A percentile compares a stretch with the other conserved stretches of the same genome.
These are phyloP conservation scores for Colletotrichum aenigma DNA, from an alignment of 2,329 filamentous ascomycete genomes.

Conservation along the genomic window DNA sequence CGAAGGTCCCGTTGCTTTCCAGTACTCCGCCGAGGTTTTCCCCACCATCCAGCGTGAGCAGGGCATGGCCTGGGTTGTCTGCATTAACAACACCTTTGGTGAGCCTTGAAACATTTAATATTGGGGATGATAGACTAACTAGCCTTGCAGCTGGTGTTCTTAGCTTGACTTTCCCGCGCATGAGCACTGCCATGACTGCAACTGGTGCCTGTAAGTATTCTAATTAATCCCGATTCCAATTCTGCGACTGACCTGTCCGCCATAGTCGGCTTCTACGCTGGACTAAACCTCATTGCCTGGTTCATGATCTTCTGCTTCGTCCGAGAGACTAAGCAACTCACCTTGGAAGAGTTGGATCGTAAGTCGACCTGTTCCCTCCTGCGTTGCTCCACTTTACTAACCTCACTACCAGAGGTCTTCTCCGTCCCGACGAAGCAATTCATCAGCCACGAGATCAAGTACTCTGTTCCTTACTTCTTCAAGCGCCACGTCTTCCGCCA, in stretches of 20 bases:
- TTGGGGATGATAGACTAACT: accelerated
- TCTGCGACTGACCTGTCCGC: background rate
- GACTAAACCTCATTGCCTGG: conserved; percentile 55
- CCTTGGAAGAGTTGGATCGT: conserved; percentile 9
- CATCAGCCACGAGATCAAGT: conserved; percentile 33
- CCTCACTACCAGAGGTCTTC: conserved; percentile 30
- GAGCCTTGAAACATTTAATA: background rate
- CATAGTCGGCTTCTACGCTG: conserved; percentile 56
- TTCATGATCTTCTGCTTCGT: conserved; percentile 61
- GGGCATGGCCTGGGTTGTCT: conserved; percentile 56
- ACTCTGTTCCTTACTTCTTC: conserved; percentile 35
- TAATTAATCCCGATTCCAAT: background rate
- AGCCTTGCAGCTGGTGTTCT: conserved; percentile 42
- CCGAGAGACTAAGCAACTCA: conserved; percentile 56
- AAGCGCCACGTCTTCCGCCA: conserved; percentile 31
- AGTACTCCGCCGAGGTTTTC: conserved; percentile 67
- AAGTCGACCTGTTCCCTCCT: background rate
- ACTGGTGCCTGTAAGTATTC: conserved; percentile 35
- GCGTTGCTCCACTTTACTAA: background rate
- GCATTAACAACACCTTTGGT: background rate
- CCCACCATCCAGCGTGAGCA: conserved; percentile 67
- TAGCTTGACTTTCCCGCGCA: conserved; percentile 66
- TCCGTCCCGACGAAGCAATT: conserved; percentile 34
- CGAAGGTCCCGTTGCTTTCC: conserved; percentile 61
- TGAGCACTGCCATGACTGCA: conserved; percentile 45